Conservation (phyloP, 208 protist genomes). For the Naegleria gruberi region DNA sequence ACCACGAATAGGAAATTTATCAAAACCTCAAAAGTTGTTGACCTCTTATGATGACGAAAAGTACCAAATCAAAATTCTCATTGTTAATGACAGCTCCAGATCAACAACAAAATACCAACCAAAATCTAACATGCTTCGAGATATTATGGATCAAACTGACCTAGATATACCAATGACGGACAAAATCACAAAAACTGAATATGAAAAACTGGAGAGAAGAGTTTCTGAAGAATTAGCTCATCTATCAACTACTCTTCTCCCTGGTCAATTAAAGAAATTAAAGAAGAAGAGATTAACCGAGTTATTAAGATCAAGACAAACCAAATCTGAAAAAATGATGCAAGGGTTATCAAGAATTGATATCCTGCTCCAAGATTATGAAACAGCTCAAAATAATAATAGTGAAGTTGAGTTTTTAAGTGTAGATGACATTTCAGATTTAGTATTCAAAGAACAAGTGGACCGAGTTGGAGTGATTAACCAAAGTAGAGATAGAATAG, state of each 20-base stretch:
- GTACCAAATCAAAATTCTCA: neutral
- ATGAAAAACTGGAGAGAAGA: neutral
- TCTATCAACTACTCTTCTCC: neutral
- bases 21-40: neutral
- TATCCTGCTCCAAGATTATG: neutral
- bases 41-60: neutral
- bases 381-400: neutral
- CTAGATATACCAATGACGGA: neutral
- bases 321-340: neutral
- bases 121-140: neutral
- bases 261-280: neutral
- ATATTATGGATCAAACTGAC: neutral
- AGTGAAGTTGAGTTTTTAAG: neutral
- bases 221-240: neutral
- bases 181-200: neutral
- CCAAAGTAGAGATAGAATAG: neutral
- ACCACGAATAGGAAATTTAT: neutral
- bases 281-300: neutral
- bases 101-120: neutral
- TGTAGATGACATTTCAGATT: neutral
- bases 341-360: neutral
- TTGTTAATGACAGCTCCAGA: neutral
- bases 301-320: neutral
- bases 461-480: neutral
- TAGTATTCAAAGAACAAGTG: conserved; percentile 1